Evolutionary conservation across 192 early-diverging fungal species (phyloP).

Genomic region (Lunasporangiospora selenospora): DNA sequence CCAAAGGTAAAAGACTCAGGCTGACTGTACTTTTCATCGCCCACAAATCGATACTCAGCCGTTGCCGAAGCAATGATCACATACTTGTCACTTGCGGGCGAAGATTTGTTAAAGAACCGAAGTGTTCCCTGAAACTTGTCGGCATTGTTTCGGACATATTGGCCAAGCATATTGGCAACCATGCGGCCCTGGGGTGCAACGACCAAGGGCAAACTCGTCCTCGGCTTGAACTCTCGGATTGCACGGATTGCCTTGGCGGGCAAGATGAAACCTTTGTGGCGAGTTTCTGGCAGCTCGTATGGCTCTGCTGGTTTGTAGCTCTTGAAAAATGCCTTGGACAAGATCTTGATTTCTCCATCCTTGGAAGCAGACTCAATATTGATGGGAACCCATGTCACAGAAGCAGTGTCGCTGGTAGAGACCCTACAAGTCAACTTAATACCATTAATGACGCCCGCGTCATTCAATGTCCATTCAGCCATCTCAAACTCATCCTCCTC

Average conservation of each 20-base stretch:
- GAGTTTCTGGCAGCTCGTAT: constrained; percentile 48
- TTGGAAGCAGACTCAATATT: constrained; percentile 32
- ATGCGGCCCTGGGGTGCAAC: constrained; percentile 33
- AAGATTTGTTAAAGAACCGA: constrained; percentile 51
- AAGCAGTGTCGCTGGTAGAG: constrained; percentile 23
- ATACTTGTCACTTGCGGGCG: constrained; percentile 34
- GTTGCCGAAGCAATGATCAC: constrained; percentile 30
- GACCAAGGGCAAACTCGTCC: constrained; percentile 21
- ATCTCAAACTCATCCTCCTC: constrained; percentile 26
- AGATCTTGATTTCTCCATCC: constrained; percentile 22
- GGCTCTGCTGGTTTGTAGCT: constrained; percentile 44
- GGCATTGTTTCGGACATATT: constrained; percentile 32
- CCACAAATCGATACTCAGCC: constrained; percentile 54
- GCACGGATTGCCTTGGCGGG: constrained; percentile 29
- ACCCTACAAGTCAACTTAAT: constrained; percentile 39
- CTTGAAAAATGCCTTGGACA: constrained; percentile 44
- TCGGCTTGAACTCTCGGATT: constrained; percentile 44
- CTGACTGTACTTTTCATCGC: constrained; percentile 47
- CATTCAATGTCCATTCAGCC: constrained; percentile 52
- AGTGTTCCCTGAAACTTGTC: constrained; percentile 54
- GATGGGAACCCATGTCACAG: constrained; percentile 25
- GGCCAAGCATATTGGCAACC: constrained; percentile 40
- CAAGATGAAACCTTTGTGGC: constrained; percentile 30
- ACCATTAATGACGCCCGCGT: constrained; percentile 43
- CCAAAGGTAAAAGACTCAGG: constrained; percentile 21